Conservation (phyloP, 331 rosid genomes). For the Pyrus hybrid region DNA sequence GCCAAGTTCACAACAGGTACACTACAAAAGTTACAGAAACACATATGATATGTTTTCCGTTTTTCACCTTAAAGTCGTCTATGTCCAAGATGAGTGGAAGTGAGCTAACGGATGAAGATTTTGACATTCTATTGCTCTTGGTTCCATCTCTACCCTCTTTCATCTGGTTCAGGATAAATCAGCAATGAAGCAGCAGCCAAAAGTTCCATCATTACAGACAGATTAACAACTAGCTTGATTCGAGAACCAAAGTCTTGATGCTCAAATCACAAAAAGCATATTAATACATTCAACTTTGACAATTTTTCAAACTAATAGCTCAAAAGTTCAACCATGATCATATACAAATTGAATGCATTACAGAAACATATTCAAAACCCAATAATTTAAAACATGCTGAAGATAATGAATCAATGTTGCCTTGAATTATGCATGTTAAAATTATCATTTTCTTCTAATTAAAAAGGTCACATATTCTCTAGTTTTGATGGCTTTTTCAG, state of each 20-base stretch:
- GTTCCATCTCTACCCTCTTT: slow-evolving; percentile 47
- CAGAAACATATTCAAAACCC: background rate
- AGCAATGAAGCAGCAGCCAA: background rate
- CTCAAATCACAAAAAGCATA: background rate
- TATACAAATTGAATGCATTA: background rate
- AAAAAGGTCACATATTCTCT: background rate
- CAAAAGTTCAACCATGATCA: background rate
- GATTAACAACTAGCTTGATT: background rate
- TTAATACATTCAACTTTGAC: background rate
- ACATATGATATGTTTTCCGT: background rate
- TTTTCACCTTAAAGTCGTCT: slow-evolving; percentile 86
- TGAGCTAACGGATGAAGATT: slow-evolving; percentile 41
- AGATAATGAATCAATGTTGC: background rate
- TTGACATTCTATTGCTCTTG: slow-evolving; percentile 18
- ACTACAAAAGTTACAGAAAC: background rate
- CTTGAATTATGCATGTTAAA: background rate
- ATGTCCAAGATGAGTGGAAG: slow-evolving; percentile 82
- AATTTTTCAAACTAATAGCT: background rate
- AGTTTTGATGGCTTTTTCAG: background rate
- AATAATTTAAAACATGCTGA: background rate
- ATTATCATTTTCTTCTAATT: background rate
- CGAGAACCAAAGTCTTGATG: background rate
- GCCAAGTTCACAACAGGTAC: background rate
- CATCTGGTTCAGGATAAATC: slow-evolving; percentile 35
- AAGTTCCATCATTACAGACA: background rate